These are phyloP conservation scores for Isatis lusitanica DNA, from an alignment of 441 rosid genomes.

Conservation along the genomic window DNA sequence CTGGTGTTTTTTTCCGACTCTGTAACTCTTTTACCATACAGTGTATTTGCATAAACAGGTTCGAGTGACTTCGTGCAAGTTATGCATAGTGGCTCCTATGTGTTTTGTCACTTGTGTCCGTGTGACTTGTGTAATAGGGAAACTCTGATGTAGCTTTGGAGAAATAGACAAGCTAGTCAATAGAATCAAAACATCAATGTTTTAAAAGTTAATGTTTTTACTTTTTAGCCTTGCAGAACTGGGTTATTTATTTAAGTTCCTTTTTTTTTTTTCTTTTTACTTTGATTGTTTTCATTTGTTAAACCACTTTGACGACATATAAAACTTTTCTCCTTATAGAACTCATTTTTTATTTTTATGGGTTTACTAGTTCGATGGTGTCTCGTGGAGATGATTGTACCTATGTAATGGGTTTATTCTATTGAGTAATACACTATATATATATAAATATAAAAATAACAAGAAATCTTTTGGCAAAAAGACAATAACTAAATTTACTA, in stretches of 20 bases:
- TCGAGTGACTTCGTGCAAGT: background rate
- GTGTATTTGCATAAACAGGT: background rate
- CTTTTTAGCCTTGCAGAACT: background rate
- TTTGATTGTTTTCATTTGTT: background rate
- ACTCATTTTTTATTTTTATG: too few relatives aligned
- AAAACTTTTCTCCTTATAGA: too few relatives aligned
- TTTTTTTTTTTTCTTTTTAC: too few relatives aligned
- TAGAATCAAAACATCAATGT: conserved; percentile 10
- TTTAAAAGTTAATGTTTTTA: background rate
- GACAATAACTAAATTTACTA: too few relatives aligned
- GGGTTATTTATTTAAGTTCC: background rate
- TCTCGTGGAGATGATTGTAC: too few relatives aligned
- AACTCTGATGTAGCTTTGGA: background rate
- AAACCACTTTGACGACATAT: background rate
- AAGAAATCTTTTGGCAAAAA: too few relatives aligned
- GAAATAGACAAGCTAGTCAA: background rate
- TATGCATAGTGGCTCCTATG: background rate
- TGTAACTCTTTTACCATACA: conserved; percentile 22
- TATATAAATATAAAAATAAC: too few relatives aligned
- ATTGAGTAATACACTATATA: too few relatives aligned
- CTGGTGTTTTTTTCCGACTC: background rate
- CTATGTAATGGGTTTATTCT: too few relatives aligned
- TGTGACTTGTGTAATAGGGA: conserved; percentile 9
- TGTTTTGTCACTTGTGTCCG: background rate
- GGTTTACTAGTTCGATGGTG: too few relatives aligned